These are phyloP conservation scores for Balakata baccata DNA, from an alignment of 345 rosid genomes.

Conservation along the genomic window DNA sequence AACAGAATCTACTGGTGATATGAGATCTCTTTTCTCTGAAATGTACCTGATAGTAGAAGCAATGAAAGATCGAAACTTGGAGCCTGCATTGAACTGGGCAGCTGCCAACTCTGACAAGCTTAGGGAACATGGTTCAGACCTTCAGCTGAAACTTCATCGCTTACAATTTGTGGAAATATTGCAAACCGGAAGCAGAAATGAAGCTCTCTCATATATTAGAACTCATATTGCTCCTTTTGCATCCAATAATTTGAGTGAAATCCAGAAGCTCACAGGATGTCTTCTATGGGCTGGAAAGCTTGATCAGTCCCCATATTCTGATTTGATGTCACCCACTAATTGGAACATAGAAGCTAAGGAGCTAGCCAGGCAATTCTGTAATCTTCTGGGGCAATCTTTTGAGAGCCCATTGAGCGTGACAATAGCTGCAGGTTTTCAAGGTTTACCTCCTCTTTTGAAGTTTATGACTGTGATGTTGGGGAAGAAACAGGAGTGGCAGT, in stretches of 20 bases:
- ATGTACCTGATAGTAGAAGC: slow-evolving; percentile 63
- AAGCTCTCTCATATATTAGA: slow-evolving; percentile 62
- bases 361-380: slow-evolving; percentile 50
- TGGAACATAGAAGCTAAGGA: slow-evolving; percentile 46
- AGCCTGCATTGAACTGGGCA: slow-evolving; percentile 66
- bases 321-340: slow-evolving; percentile 37
- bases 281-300: slow-evolving; percentile 48
- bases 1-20: slow-evolving; percentile 37
- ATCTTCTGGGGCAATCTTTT: slow-evolving; percentile 47
- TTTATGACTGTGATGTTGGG: slow-evolving; percentile 54
- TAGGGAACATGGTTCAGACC: slow-evolving; percentile 56
- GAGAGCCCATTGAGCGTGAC: slow-evolving; percentile 49
- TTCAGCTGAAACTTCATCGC: slow-evolving; percentile 59
- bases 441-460: slow-evolving; percentile 58
- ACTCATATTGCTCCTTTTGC: slow-evolving; percentile 41
- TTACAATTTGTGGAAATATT: slow-evolving; percentile 63
- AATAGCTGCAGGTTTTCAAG: slow-evolving; percentile 57
- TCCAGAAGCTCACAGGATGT: slow-evolving; percentile 49
- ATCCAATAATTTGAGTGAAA: slow-evolving; percentile 33
- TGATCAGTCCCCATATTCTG: slow-evolving; percentile 48
- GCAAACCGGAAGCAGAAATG: slow-evolving; percentile 34
- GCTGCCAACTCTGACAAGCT: slow-evolving; percentile 49
- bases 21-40: slow-evolving; percentile 47
- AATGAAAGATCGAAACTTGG: slow-evolving; percentile 48
- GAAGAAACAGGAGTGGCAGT: slow-evolving; percentile 58